phyloP scores from a whole-genome alignment of 2,329 filamentous ascomycete genomes.

The Fusarium luffae region DNA sequence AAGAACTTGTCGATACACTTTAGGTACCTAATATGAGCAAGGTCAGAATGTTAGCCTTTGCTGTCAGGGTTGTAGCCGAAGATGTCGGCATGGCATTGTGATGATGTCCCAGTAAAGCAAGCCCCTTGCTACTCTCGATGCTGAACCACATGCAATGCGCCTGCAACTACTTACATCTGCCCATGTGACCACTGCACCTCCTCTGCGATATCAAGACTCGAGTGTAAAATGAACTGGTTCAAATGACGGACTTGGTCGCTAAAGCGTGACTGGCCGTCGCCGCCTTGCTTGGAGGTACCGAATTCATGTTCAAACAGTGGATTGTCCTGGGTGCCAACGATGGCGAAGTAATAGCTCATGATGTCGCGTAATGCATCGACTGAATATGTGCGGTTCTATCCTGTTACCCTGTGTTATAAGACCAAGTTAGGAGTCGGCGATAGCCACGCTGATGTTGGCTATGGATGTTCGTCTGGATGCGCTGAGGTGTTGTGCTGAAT shows the following conservation, averaged over 20 bases:
- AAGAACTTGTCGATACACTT: constrained; percentile 98
- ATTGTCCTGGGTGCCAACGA: constrained; percentile 94
- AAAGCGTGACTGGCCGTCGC: constrained; percentile 91
- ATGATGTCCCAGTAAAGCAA: background rate
- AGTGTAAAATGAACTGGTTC: constrained; percentile 98
- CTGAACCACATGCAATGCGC: background rate
- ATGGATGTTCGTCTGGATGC: background rate
- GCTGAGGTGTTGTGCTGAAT: background rate
- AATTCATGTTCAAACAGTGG: constrained; percentile 98
- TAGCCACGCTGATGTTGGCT: constrained; percentile 5
- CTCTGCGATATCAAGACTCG: constrained; percentile 92
- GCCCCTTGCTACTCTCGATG: background rate
- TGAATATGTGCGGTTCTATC: background rate
- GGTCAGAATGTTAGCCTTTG: constrained; percentile 6
- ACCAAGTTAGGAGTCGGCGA: background rate
- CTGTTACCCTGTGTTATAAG: background rate
- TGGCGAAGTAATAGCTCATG: constrained; percentile 99
- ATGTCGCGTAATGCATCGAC: constrained; percentile 49
- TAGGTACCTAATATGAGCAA: constrained; percentile 75
- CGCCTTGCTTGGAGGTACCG: constrained; percentile 94
- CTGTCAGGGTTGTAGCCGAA: background rate
- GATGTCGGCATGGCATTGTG: background rate
- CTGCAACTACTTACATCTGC: constrained; percentile 71
- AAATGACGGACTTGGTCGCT: constrained; percentile 88
- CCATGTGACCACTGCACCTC: constrained; percentile 93